These are phyloP conservation scores for Arabis hirsuta DNA, from an alignment of 345 rosid species.

Conservation along the genomic window DNA sequence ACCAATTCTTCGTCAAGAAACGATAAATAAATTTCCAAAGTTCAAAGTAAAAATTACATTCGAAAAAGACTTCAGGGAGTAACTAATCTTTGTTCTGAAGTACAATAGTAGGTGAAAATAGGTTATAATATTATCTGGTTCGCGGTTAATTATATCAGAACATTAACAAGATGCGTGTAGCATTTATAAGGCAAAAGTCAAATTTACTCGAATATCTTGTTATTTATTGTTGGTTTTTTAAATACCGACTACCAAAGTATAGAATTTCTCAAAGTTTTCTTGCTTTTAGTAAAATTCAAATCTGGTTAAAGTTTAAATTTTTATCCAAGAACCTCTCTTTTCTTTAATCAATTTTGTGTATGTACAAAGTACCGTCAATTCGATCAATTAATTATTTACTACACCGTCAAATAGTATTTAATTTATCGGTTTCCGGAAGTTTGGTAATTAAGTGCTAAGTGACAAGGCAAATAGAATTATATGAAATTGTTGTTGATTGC, in stretches of 20 bases:
- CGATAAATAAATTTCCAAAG: slow-evolving; percentile 19
- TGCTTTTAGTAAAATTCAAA: slow-evolving; percentile 38
- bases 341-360: slow-evolving; percentile 20
- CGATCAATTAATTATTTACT: slow-evolving; percentile 17
- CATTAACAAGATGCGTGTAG: slow-evolving; percentile 20
- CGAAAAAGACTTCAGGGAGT: background rate
- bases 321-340: background rate
- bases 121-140: slow-evolving; percentile 18
- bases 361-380: slow-evolving; percentile 33
- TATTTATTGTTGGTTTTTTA: slow-evolving; percentile 45
- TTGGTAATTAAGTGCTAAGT: slow-evolving; percentile 1
- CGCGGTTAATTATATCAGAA: slow-evolving; percentile 4
- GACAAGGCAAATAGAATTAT: slow-evolving; percentile 29
- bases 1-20: slow-evolving; percentile 10
- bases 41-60: slow-evolving; percentile 16
- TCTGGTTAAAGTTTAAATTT: slow-evolving; percentile 18
- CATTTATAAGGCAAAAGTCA: slow-evolving; percentile 54
- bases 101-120: slow-evolving; percentile 23
- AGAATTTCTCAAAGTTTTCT: slow-evolving; percentile 55
- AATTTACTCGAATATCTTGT: slow-evolving; percentile 43
- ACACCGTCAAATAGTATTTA: slow-evolving; percentile 35
- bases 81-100: slow-evolving; percentile 8
- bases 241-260: slow-evolving; percentile 48
- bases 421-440: slow-evolving; percentile 13
- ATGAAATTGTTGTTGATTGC: slow-evolving; percentile 37